A percentile compares a stretch with the other conserved stretches of the same genome.
Evolutionary conservation across 1,284 basidiomycete species (phyloP).

Genomic region (Ceratobasidium sp.): DNA sequence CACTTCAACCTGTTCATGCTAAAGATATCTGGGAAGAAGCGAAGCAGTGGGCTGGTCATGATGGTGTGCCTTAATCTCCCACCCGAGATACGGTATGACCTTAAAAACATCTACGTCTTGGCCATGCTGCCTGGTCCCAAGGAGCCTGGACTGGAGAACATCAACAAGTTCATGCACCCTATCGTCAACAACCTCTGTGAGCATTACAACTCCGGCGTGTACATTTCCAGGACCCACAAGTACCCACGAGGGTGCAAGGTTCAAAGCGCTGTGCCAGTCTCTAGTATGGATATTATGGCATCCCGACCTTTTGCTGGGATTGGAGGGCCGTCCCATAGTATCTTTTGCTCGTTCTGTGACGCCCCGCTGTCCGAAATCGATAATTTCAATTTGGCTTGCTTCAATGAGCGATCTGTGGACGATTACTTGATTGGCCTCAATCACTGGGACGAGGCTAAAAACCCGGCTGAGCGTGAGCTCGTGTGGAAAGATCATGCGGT

Average conservation of each 20-base stretch:
- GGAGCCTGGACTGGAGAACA: conserved; percentile 49
- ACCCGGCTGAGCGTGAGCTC: background rate
- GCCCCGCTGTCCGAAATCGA: background rate
- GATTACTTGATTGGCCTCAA: background rate
- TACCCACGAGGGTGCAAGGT: conserved; percentile 22
- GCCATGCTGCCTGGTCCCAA: conserved; percentile 57
- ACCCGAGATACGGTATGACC: conserved; percentile 54
- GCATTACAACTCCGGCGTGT: conserved; percentile 56
- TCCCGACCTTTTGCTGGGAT: background rate
- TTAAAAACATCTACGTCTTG: conserved; percentile 59
- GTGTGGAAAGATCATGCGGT: background rate
- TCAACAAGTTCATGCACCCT: conserved; percentile 56
- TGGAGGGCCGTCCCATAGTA: background rate
- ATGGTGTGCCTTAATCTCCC: conserved; percentile 61
- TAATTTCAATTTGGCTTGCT: background rate
- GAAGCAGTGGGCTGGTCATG: conserved; percentile 56
- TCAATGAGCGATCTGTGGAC: background rate
- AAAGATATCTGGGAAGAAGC: conserved; percentile 54
- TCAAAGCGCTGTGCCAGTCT: background rate
- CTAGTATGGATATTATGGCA: conserved; percentile 6
- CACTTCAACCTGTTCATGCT: conserved; percentile 59
- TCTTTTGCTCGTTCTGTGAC: conserved; percentile 1
- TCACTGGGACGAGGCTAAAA: background rate
- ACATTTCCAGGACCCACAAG: conserved; percentile 47
- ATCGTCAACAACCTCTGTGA: conserved; percentile 55